phyloP scores from a whole-genome alignment of 2,329 filamentous ascomycete genomes.

The Aspergillus ibericus region DNA sequence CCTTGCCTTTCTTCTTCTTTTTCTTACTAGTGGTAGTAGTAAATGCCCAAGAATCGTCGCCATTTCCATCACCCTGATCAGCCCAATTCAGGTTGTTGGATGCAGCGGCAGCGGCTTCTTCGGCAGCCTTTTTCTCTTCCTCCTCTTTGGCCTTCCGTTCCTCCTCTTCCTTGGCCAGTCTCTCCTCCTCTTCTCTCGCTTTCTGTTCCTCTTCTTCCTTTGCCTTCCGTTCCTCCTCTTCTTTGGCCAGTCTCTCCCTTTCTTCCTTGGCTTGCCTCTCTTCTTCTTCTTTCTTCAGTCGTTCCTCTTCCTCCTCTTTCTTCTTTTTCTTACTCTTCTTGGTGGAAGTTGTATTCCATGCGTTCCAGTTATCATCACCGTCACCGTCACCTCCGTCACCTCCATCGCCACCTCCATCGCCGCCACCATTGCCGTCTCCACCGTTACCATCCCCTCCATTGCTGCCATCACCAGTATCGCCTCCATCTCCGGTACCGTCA shows the following conservation, averaged over 20 bases:
- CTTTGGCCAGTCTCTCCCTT: conserved; percentile 27
- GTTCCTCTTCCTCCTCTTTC: conserved; percentile 33
- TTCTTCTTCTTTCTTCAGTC: conserved; percentile 27
- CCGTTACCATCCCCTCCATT: conserved; percentile 35
- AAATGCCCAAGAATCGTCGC: conserved; percentile 57
- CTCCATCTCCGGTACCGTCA: conserved; percentile 41
- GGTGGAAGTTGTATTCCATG: conserved; percentile 36
- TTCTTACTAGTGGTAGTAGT: conserved; percentile 53
- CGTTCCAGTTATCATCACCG: conserved; percentile 43
- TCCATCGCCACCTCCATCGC: conserved; percentile 12
- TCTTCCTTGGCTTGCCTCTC: conserved; percentile 23
- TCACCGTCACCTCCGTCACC: conserved; percentile 36
- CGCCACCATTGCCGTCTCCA: conserved; percentile 32
- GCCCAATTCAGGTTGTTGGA: conserved; percentile 46
- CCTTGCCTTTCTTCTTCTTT: conserved; percentile 60
- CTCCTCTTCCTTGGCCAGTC: conserved; percentile 34
- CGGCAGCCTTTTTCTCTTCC: conserved; percentile 29
- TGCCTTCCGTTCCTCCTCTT: conserved; percentile 27
- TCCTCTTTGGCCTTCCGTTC: conserved; percentile 27
- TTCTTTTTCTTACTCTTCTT: conserved; percentile 40
- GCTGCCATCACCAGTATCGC: conserved; percentile 33
- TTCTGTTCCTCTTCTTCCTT: conserved; percentile 29
- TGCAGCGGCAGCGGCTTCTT: conserved; percentile 26
- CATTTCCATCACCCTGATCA: conserved; percentile 43
- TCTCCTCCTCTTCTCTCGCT: conserved; percentile 29